Evolutionary conservation across 78 protist species (phyloP).

Genomic region (Reticulomyxa filosa): DNA sequence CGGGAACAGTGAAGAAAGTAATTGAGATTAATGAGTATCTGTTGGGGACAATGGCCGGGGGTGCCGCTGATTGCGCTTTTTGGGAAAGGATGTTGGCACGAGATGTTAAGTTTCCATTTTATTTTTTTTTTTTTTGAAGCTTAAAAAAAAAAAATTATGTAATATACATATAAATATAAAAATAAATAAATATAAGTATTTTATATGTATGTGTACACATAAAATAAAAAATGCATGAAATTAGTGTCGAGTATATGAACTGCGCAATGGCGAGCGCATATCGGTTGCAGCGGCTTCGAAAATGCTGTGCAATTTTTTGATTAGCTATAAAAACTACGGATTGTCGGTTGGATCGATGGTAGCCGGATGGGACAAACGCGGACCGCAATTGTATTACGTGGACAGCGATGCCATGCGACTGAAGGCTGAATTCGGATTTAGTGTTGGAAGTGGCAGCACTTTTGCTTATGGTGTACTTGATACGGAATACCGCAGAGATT

Average conservation of each 20-base stretch:
- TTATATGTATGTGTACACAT: too few relatives aligned
- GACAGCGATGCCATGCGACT: conserved; percentile 91
- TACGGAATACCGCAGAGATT: conserved; percentile 37
- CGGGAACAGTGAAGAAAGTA: conserved; percentile 89
- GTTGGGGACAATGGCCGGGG: conserved; percentile 99
- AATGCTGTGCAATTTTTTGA: conserved; percentile 76
- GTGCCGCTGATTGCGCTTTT: conserved; percentile 97
- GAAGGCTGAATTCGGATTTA: conserved; percentile 57
- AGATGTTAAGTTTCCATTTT: too few relatives aligned
- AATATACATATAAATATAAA: too few relatives aligned
- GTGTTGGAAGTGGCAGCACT: conserved; percentile 95
- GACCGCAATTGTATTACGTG: conserved; percentile 79
- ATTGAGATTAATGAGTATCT: conserved; percentile 86
- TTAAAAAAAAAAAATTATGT: too few relatives aligned
- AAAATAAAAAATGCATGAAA: too few relatives aligned
- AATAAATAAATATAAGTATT: too few relatives aligned
- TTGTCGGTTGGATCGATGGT: conserved; percentile 97
- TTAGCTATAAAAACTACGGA: conserved; percentile 75
- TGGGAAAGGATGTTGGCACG: conserved; percentile 92
- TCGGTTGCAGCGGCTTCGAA: conserved; percentile 97
- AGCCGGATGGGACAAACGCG: conserved; percentile 90
- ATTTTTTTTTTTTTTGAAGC: too few relatives aligned
- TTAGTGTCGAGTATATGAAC: conserved; percentile 53
- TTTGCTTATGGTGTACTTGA: conserved; percentile 99
- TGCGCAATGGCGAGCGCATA: conserved; percentile 44